A percentile compares a stretch with the other conserved stretches of the same genome.
phyloP scores from a whole-genome alignment of 768 basidiomycete species.

The Roridomyces roridus region DNA sequence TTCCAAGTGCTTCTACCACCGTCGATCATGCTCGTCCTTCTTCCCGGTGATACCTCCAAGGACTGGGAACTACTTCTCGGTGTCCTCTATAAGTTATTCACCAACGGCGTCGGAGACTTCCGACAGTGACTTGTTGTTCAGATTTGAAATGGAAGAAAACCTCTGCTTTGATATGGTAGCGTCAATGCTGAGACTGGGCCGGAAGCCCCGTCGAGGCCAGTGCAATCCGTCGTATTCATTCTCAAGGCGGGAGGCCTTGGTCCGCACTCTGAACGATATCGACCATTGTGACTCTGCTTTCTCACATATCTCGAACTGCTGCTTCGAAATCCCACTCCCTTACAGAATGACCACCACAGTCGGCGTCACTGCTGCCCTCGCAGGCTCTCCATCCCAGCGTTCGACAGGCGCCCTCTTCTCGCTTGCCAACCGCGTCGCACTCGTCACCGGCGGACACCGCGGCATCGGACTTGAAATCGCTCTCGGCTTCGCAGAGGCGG shows the following conservation, averaged over 20 bases:
- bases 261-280: too few relatives aligned
- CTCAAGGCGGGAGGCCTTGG: too few relatives aligned
- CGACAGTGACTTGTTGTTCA: not conserved
- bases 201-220: not conserved
- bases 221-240: too few relatives aligned
- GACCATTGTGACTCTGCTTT: too few relatives aligned
- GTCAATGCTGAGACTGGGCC: conserved; percentile 8
- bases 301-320: too few relatives aligned
- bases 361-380: conserved; percentile 1
- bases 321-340: too few relatives aligned
- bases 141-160: not conserved
- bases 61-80: too few relatives aligned
- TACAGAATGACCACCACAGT: not conserved
- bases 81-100: too few relatives aligned
- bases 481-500: conserved; percentile 66
- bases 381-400: conserved; percentile 35
- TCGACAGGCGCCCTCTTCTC: conserved; percentile 67
- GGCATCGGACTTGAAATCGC: conserved; percentile 86
- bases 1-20: conserved; percentile 18
- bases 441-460: conserved; percentile 69
- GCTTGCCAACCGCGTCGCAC: conserved; percentile 59
- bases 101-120: too few relatives aligned
- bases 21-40: too few relatives aligned
- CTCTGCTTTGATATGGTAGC: not conserved
- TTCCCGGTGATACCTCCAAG: too few relatives aligned